Conservation (phyloP, 371 early-diverging fungal genomes). For the Funneliformis caledonium region DNA sequence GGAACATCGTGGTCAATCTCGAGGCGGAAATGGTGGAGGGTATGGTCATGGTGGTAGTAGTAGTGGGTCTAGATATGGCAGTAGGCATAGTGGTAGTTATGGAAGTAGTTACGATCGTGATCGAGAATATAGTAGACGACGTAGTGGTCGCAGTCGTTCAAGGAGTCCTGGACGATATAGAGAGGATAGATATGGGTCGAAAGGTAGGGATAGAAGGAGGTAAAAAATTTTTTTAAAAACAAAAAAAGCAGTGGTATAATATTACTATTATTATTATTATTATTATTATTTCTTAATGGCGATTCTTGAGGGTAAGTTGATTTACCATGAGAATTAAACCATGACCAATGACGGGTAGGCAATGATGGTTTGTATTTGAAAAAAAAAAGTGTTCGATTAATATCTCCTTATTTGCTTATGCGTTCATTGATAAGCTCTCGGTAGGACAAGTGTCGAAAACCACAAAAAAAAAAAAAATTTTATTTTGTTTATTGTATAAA, state of each 20-base stretch:
- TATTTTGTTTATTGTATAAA: constrained; percentile 5
- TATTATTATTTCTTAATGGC: not conserved
- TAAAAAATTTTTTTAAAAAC: not conserved
- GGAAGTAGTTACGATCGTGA: constrained; percentile 48
- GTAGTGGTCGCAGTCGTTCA: constrained; percentile 36
- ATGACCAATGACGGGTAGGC: not conserved
- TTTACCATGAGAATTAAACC: not conserved
- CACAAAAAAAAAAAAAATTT: constrained; percentile 1
- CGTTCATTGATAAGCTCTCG: not conserved
- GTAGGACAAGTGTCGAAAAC: constrained; percentile 13
- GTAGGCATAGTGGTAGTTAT: constrained; percentile 51
- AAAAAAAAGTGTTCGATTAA: not conserved
- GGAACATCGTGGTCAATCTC: constrained; percentile 47
- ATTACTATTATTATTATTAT: not conserved
- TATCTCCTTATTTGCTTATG: not conserved
- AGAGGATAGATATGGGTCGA: constrained; percentile 38
- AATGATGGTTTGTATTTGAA: constrained; percentile 10
- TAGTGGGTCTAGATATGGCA: constrained; percentile 30
- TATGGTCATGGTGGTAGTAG: constrained; percentile 45
- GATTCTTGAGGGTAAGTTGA: constrained; percentile 10
- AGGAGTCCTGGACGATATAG: constrained; percentile 25
- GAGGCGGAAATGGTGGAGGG: constrained; percentile 44
- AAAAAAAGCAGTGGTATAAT: not conserved
- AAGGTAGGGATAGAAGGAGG: constrained; percentile 39
- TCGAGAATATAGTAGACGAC: constrained; percentile 37